Percentiles rank a stretch among this genome's conserved stretches.
Conservation (phyloP, 2,329 filamentous ascomycete species). For the Xylariaceae sp. region DNA sequence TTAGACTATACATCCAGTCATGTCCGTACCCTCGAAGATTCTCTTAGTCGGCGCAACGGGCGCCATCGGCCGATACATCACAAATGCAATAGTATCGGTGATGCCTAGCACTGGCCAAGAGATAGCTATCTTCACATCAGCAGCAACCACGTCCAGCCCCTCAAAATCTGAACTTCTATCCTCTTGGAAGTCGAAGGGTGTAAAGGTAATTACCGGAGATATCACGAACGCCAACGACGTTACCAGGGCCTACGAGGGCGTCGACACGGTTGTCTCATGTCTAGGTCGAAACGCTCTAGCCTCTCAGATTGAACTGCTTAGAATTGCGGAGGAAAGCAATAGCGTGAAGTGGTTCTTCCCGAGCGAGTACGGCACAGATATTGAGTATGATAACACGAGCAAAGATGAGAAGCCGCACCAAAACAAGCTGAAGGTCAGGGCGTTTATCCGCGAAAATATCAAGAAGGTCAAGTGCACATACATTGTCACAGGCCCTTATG, state of each 20-base stretch:
- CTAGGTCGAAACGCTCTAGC: constrained; percentile 54
- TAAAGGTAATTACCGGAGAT: constrained; percentile 54
- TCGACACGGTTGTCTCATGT: constrained; percentile 57
- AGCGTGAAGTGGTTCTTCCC: constrained; percentile 55
- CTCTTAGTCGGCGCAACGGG: constrained; percentile 34
- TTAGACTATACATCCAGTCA: constrained; percentile 9
- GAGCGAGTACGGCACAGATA: constrained; percentile 56
- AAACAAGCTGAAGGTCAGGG: constrained; percentile 57
- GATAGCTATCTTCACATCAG: constrained; percentile 53
- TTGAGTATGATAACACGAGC: constrained; percentile 50
- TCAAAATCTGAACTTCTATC: constrained; percentile 45
- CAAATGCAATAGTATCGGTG: constrained; percentile 28
- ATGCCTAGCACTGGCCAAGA: constrained; percentile 27
- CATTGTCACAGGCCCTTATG: constrained; percentile 59
- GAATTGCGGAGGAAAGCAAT: constrained; percentile 45
- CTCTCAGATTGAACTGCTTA: constrained; percentile 51
- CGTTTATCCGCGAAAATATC: constrained; percentile 43
- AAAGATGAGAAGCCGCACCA: constrained; percentile 58
- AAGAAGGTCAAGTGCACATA: constrained; percentile 52
- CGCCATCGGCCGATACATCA: constrained; percentile 33
- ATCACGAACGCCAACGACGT: constrained; percentile 47
- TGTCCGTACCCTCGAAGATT: constrained; percentile 24
- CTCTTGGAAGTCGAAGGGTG: constrained; percentile 38
- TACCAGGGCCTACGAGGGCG: constrained; percentile 47
- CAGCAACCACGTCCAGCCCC: constrained; percentile 40